Conservation (phyloP, 768 basidiomycete genomes). For the Pleurotus ostreatus region DNA sequence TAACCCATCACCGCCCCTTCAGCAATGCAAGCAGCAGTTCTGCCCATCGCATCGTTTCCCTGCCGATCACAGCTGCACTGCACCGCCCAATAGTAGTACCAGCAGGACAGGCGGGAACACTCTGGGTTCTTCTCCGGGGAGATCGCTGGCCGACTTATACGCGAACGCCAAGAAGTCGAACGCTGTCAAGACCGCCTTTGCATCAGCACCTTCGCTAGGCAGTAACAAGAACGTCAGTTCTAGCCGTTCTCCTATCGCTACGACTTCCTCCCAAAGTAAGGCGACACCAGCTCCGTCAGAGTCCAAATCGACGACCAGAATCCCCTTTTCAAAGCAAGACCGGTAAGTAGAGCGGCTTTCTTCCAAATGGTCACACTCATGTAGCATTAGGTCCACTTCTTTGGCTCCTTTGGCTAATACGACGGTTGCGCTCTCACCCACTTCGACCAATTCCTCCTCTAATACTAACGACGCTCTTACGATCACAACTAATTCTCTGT, state of each 20-base stretch:
- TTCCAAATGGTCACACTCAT: constrained; percentile 53
- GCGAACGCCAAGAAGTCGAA: constrained; percentile 38
- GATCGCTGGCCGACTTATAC: constrained; percentile 26
- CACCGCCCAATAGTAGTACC: constrained; percentile 14
- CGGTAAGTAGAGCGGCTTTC: constrained; percentile 50
- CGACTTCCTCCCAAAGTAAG: constrained; percentile 13
- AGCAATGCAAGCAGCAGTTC: constrained; percentile 73
- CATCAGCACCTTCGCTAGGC: constrained; percentile 20
- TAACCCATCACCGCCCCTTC: not conserved
- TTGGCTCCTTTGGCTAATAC: constrained; percentile 17
- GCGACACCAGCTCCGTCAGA: constrained; percentile 10
- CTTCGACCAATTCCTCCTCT: constrained; percentile 17
- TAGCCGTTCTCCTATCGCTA: constrained; percentile 16
- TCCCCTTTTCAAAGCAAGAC: constrained; percentile 47
- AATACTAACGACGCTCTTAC: constrained; percentile 17
- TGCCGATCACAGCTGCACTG: constrained; percentile 58
- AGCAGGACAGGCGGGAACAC: constrained; percentile 11
- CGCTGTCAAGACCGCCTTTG: constrained; percentile 21
- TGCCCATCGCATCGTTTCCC: constrained; percentile 82
- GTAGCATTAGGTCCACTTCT: constrained; percentile 48
- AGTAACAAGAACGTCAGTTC: constrained; percentile 13
- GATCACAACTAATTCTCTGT: constrained; percentile 20
- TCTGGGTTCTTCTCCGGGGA: constrained; percentile 13
- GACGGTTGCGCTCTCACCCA: constrained; percentile 11
- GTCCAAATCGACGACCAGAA: constrained; percentile 13